Conservation (phyloP, 2,329 filamentous ascomycete genomes). For the Stagonosporopsis tanaceti region DNA sequence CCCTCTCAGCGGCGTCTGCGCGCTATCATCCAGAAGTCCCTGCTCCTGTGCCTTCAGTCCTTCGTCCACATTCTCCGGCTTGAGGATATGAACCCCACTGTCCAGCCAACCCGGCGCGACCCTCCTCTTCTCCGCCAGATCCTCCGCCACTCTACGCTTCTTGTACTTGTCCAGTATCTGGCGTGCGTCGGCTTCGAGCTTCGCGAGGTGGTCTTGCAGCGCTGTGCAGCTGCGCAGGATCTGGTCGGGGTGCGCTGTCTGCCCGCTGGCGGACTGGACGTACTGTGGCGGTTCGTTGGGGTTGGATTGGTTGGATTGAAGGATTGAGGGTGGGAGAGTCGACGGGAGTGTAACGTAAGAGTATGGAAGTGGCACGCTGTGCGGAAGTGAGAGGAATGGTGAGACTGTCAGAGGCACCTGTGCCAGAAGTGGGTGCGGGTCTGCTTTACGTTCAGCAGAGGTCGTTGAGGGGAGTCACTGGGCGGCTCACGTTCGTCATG, state of each 20-base stretch:
- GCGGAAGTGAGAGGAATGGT: conserved; percentile 89
- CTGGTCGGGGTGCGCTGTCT: conserved; percentile 82
- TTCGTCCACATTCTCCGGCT: conserved; percentile 65
- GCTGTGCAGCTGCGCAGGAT: conserved; percentile 84
- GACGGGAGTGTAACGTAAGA: conserved; percentile 92
- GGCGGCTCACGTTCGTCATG: conserved; percentile 13
- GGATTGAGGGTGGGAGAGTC: conserved; percentile 77
- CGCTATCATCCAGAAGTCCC: conserved; percentile 35
- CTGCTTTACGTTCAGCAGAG: conserved; percentile 38
- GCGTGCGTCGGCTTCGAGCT: conserved; percentile 73
- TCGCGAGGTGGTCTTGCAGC: conserved; percentile 77
- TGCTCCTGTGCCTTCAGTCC: conserved; percentile 61
- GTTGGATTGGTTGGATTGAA: conserved; percentile 51
- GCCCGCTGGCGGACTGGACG: conserved; percentile 76
- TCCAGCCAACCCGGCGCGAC: conserved; percentile 84
- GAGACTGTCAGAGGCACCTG: conserved; percentile 94
- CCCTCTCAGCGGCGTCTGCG: conserved; percentile 20
- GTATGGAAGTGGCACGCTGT: conserved; percentile 90
- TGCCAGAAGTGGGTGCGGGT: conserved; percentile 83
- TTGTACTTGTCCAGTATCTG: conserved; percentile 74
- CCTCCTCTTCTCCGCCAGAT: conserved; percentile 80
- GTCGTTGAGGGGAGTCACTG: not conserved
- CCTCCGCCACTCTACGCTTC: conserved; percentile 67
- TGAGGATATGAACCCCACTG: conserved; percentile 68
- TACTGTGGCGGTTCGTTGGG: conserved; percentile 76